phyloP scores from a whole-genome alignment of 768 basidiomycete genomes.

The Suillus decipiens region DNA sequence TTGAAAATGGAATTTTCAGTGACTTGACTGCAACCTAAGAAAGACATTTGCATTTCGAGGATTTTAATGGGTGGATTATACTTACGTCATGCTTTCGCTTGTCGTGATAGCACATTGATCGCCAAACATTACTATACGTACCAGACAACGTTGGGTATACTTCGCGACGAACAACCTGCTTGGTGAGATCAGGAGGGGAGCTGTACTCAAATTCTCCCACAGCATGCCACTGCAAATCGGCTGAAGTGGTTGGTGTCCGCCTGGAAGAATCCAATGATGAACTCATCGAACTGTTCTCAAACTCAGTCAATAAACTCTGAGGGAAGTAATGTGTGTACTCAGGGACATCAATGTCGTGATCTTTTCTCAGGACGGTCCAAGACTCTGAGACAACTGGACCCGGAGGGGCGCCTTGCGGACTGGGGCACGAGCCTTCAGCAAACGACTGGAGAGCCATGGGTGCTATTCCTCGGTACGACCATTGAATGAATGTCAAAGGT shows the following conservation, averaged over 20 bases:
- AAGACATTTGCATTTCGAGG: neutral
- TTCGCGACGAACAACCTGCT: neutral
- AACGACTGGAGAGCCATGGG: neutral
- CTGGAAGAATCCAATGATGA: neutral
- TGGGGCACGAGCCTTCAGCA: neutral
- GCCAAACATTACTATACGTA: constrained; percentile 1
- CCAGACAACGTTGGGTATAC: neutral
- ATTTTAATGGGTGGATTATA: neutral
- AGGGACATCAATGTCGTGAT: neutral
- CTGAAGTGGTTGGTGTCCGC: neutral
- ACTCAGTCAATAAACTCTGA: neutral
- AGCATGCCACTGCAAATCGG: neutral
- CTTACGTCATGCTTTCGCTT: neutral
- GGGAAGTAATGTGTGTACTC: neutral
- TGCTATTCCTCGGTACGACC: neutral
- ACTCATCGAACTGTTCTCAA: neutral
- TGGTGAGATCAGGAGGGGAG: neutral
- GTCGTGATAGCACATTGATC: neutral
- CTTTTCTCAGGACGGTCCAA: neutral
- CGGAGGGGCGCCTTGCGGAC: neutral
- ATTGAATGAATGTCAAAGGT: neutral
- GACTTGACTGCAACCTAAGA: constrained; percentile 1
- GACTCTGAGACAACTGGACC: neutral
- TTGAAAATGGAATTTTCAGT: neutral
- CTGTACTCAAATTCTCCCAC: neutral